phyloP scores from a whole-genome alignment of 2,329 filamentous ascomycete species.

The Claviceps africana region DNA sequence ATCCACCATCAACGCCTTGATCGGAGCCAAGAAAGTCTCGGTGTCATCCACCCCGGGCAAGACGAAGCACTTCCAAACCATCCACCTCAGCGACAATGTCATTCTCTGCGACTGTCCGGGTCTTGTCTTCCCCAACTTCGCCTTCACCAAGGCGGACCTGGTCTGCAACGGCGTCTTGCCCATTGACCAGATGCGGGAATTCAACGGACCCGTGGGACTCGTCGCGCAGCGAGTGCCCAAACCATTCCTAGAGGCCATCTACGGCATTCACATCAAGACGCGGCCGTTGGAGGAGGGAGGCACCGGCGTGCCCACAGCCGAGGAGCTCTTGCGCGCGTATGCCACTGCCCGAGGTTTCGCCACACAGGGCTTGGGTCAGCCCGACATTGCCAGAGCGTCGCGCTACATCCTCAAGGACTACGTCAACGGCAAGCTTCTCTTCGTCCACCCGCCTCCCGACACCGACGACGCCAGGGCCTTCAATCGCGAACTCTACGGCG shows the following conservation, averaged over 20 bases:
- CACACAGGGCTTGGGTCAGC: slow-evolving; percentile 76
- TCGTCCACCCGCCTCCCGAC: slow-evolving; percentile 71
- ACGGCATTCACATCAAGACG: slow-evolving; percentile 78
- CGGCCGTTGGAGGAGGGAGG: slow-evolving; percentile 83
- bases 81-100: slow-evolving; percentile 79
- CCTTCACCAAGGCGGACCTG: slow-evolving; percentile 87
- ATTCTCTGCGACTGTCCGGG: slow-evolving; percentile 95
- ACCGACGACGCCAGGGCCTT: slow-evolving; percentile 62
- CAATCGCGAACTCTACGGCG: slow-evolving; percentile 80
- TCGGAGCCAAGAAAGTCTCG: slow-evolving; percentile 95
- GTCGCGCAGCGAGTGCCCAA: slow-evolving; percentile 78
- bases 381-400: slow-evolving; percentile 84
- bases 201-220: slow-evolving; percentile 70
- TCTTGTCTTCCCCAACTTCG: slow-evolving; percentile 97
- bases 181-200: slow-evolving; percentile 92
- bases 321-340: slow-evolving; percentile 75
- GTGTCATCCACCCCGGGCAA: slow-evolving; percentile 96
- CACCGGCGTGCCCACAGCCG: slow-evolving; percentile 69
- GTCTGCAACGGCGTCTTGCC: slow-evolving; percentile 91
- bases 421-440: slow-evolving; percentile 88
- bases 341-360: slow-evolving; percentile 81
- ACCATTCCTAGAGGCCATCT: slow-evolving; percentile 78
- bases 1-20: slow-evolving; percentile 96
- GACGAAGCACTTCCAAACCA: slow-evolving; percentile 98
- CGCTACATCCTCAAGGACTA: slow-evolving; percentile 91